Conservation (phyloP, 805 yeast species). For the Candida ipomoeae region DNA sequence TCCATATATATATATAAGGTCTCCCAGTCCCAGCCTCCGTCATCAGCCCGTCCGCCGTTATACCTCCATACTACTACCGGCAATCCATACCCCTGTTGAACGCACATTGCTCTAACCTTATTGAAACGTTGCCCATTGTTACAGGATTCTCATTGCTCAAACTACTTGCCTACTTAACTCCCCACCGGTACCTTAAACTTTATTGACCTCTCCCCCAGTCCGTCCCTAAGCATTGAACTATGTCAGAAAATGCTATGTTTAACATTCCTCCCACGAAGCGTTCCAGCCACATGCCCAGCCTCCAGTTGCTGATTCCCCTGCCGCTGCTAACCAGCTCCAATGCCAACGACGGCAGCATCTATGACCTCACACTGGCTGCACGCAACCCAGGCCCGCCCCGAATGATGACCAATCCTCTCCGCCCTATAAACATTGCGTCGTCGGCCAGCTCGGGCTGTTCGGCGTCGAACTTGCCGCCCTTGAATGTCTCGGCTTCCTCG, state of each 20-base stretch:
- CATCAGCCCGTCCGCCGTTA: neutral
- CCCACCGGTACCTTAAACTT: neutral
- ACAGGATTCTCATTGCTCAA: neutral
- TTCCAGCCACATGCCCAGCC: slow-evolving; percentile 19
- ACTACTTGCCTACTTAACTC: neutral
- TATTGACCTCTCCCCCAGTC: neutral
- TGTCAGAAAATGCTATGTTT: slow-evolving; percentile 26
- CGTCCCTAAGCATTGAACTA: neutral
- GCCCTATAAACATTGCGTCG: neutral
- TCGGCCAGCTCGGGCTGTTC: neutral
- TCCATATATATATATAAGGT: neutral
- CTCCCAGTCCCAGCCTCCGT: too few relatives aligned
- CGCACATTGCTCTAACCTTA: neutral
- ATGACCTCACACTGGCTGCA: slow-evolving; percentile 1
- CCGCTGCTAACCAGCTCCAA: slow-evolving; percentile 16
- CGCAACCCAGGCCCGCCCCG: slow-evolving; percentile 1
- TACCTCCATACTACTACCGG: neutral
- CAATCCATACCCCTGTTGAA: neutral
- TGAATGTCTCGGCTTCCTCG: slow-evolving; percentile 1
- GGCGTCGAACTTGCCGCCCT: neutral
- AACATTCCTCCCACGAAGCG: slow-evolving; percentile 31
- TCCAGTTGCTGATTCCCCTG: slow-evolving; percentile 29
- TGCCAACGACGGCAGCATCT: neutral
- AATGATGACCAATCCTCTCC: slow-evolving; percentile 1
- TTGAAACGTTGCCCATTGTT: neutral